Conservation (phyloP, 75 land plant genomes). For the Gnetum montanum region DNA sequence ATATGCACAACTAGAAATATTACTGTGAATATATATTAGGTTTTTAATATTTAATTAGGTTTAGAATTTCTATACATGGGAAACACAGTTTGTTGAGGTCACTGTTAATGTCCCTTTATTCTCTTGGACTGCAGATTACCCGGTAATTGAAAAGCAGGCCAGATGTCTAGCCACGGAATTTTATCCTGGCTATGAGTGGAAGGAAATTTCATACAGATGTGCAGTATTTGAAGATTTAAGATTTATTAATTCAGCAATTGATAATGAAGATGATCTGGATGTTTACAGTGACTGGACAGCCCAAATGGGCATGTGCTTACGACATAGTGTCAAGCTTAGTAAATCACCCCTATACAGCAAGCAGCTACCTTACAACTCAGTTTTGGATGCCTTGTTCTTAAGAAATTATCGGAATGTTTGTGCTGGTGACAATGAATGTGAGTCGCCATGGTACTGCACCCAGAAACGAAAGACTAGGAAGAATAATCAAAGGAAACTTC, state of each 20-base stretch:
- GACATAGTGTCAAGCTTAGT: constrained; percentile 46
- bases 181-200: constrained; percentile 42
- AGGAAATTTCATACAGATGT: constrained; percentile 37
- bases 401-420: constrained; percentile 10
- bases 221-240: constrained; percentile 49
- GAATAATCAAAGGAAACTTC: constrained; percentile 55
- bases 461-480: constrained; percentile 14
- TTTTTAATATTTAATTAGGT: too few species aligned
- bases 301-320: constrained; percentile 64
- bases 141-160: constrained; percentile 50
- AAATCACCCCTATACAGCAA: constrained; percentile 57
- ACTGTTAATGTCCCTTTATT: neutral
- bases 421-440: constrained; percentile 1
- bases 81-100: too few species aligned
- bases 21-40: too few species aligned
- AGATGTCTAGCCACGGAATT: constrained; percentile 53
- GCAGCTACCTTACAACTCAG: constrained; percentile 62
- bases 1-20: too few species aligned
- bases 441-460: neutral
- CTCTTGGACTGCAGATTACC: constrained; percentile 50
- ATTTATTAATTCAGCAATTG: constrained; percentile 46
- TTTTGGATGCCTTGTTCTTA: constrained; percentile 48
- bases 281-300: constrained; percentile 71
- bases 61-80: too few species aligned
- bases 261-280: constrained; percentile 40